These are phyloP conservation scores for Trichoderma parareesei DNA, from an alignment of 495 filamentous ascomycete genomes.

Conservation along the genomic window DNA sequence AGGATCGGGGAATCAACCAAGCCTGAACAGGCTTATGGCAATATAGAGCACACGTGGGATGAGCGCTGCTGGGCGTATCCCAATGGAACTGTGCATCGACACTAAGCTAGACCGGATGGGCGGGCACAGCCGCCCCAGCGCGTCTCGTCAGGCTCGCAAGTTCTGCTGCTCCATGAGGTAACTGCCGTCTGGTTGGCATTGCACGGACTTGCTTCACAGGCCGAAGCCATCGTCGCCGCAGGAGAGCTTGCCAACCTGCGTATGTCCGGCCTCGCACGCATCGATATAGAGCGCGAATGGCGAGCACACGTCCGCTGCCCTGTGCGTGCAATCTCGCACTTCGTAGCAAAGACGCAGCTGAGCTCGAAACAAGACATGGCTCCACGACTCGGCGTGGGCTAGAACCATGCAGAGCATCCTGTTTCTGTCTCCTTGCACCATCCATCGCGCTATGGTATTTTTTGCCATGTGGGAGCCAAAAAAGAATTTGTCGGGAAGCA, in stretches of 20 bases:
- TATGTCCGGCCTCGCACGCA: no score
- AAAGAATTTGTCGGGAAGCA: neutral
- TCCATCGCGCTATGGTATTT: neutral
- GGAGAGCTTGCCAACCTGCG: no score
- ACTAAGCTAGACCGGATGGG: neutral
- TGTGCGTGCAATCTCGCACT: neutral
- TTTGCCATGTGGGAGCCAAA: conserved; percentile 8
- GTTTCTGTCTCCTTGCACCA: neutral
- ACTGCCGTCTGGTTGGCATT: neutral
- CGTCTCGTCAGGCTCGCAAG: neutral
- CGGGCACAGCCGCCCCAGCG: conserved; percentile 5
- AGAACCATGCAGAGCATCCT: neutral
- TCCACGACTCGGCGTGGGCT: neutral
- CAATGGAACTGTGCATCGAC: neutral
- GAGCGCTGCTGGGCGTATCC: neutral
- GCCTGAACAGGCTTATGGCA: neutral
- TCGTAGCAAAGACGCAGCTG: neutral
- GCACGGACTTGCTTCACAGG: no score
- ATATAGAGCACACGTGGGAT: conserved; percentile 5
- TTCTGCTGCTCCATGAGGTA: neutral
- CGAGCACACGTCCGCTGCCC: neutral
- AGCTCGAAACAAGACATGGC: neutral
- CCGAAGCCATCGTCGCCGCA: no score
- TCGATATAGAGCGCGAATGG: neutral
- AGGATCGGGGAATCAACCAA: conserved; percentile 2